Percentiles rank a stretch among this genome's conserved stretches.
phyloP scores from a whole-genome alignment of 2,329 filamentous ascomycete genomes.

The Podosphaera xanthii region DNA sequence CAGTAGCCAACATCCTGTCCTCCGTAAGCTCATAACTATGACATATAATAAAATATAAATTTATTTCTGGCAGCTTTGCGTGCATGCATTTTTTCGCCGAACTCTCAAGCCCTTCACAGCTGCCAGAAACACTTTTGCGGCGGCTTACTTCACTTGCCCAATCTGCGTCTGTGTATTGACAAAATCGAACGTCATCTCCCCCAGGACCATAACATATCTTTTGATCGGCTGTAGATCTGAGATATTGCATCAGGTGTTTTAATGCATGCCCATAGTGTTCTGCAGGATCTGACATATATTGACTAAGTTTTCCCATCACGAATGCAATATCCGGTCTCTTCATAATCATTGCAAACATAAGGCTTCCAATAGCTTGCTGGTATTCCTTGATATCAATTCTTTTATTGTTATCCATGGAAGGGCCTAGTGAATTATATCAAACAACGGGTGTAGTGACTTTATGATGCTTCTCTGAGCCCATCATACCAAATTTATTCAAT shows the following conservation, averaged over 20 bases:
- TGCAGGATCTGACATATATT: background rate
- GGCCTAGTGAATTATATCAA: background rate
- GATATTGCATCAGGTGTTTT: background rate
- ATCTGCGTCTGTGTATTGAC: background rate
- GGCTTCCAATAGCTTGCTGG: constrained; percentile 1
- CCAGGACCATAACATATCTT: background rate
- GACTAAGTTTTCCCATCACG: background rate
- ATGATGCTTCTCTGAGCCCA: background rate
- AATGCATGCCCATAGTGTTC: background rate
- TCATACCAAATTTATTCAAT: background rate
- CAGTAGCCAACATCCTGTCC: too few relatives aligned
- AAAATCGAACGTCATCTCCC: background rate
- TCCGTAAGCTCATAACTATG: too few relatives aligned
- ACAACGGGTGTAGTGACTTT: background rate
- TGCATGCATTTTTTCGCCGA: too few relatives aligned
- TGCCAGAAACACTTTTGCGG: background rate
- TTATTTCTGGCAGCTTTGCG: too few relatives aligned
- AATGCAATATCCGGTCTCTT: constrained; percentile 2
- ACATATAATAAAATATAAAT: too few relatives aligned
- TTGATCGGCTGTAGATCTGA: background rate
- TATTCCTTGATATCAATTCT: background rate
- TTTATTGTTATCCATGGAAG: background rate
- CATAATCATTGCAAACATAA: constrained; percentile 1
- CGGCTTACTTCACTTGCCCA: background rate
- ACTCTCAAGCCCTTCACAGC: too few relatives aligned